Conservation (phyloP, 2,329 filamentous ascomycete genomes). For the Aspergillus persii region DNA sequence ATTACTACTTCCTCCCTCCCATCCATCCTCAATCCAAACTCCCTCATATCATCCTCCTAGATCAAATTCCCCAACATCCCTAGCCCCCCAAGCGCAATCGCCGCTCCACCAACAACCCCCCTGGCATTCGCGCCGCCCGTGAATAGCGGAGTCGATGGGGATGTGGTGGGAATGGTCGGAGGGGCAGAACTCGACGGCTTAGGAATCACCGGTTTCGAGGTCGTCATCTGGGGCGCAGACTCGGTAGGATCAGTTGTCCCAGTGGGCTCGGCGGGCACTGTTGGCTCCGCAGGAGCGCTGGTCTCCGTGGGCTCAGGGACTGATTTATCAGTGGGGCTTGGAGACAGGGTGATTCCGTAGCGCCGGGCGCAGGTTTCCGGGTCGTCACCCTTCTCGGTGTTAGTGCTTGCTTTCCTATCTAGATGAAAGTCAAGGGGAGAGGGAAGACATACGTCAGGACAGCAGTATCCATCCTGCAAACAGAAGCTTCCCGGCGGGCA, state of each 20-base stretch:
- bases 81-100: neutral
- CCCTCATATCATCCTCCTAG: neutral
- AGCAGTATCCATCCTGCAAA: slow-evolving; percentile 8
- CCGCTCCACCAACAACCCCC: slow-evolving; percentile 5
- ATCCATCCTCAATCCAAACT: neutral
- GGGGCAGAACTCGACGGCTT: neutral
- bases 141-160: slow-evolving; percentile 1
- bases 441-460: slow-evolving; percentile 5
- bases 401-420: neutral
- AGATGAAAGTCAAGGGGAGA: neutral
- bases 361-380: neutral
- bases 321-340: neutral
- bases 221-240: neutral
- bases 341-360: neutral
- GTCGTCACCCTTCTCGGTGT: neutral
- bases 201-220: slow-evolving; percentile 1
- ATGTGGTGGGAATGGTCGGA: neutral
- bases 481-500: slow-evolving; percentile 7
- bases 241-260: neutral
- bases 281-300: too few species aligned
- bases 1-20: too few species aligned
- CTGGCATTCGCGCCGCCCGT: slow-evolving; percentile 3
- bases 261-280: too few species aligned
- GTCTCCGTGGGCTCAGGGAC: neutral
- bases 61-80: neutral